Percentiles rank a stretch among this genome's conserved stretches.
These are phyloP conservation scores for Escovopsis sp. DNA, from an alignment of 2,329 filamentous ascomycete species.

Conservation along the genomic window DNA sequence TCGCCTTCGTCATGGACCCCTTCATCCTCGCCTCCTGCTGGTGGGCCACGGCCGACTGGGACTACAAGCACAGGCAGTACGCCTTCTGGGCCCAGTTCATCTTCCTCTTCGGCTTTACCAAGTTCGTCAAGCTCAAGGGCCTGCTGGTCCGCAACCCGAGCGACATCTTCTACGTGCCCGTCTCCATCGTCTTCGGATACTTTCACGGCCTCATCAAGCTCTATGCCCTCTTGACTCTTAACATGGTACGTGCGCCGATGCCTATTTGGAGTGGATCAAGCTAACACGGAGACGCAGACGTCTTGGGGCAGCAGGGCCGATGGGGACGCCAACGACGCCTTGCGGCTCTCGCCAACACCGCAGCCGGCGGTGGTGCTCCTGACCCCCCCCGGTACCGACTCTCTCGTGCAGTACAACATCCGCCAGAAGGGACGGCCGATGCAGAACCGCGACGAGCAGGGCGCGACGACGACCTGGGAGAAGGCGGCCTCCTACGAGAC, in stretches of 20 bases:
- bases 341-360: constrained; percentile 43
- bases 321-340: constrained; percentile 68
- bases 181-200: constrained; percentile 85
- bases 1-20: constrained; percentile 66
- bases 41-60: constrained; percentile 50
- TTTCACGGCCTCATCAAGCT: constrained; percentile 88
- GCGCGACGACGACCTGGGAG: constrained; percentile 13
- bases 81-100: constrained; percentile 47
- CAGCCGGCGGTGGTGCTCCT: constrained; percentile 26
- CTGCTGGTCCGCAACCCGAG: constrained; percentile 73
- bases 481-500: constrained; percentile 23
- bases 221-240: constrained; percentile 68
- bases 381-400: constrained; percentile 26
- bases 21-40: constrained; percentile 55
- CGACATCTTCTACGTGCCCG: constrained; percentile 63
- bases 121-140: constrained; percentile 78
- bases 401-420: constrained; percentile 31
- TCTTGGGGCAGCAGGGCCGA: constrained; percentile 92
- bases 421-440: constrained; percentile 23
- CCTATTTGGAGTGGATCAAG: not conserved
- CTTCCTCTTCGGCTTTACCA: constrained; percentile 72
- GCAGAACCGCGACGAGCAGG: constrained; percentile 7
- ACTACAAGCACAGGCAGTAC: constrained; percentile 31
- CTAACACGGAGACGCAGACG: constrained; percentile 43
- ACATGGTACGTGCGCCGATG: constrained; percentile 50